Base-by-base conservation (phyloP, 2,329 filamentous ascomycete species). In the Monilinia fructigena region DNA sequence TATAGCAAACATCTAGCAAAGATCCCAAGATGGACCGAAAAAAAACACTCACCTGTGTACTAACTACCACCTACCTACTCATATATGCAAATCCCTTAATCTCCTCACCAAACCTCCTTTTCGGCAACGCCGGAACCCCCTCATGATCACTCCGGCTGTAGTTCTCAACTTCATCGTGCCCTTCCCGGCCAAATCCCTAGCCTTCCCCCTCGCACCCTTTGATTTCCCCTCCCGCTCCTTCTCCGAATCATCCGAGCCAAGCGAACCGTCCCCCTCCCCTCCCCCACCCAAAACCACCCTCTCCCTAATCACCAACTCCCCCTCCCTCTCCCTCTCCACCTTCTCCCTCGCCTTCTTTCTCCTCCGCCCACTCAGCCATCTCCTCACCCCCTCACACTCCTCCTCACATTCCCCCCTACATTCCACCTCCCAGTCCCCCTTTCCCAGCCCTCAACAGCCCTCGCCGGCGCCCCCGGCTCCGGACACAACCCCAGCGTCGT, bases 241-340 rank as follows among this genome's bases (percentile, higher is more conserved):
- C 20, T 40, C 12, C 38, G 4, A 26, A 11, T 10, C 14, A 3
- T 4, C n/a, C 14, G 6, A 47, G 6, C 42, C 42, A 18, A 20
- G 10, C 14, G 42, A 47, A 1, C 20, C 23, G 14, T 28, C 26
- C 6, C 14, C 23, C 40, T n/a, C 40, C 8, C n/a, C 16, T 11
- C 23, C 18, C 55, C 1, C 40, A 42, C 45, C 12, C 42, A 47
- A 5, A 3, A 35, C 31, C 31, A 35, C 31, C 31, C 55, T 45
- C 38, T 45, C 55, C 18, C 18, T 45, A 14, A 58, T 18, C 23
- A 58, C 55, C 40, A 58, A 45, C 16, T 58, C 55, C 55, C 23
- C 55, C 11, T 20, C 26, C 40, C 18, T 28, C 38, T 20, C 18
- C 55, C 38, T 58, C 23, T 12, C 26, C 18, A 7, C 2, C 18